These are phyloP conservation scores for Toxicodendron radicans DNA, from an alignment of 345 rosid species.

Conservation along the genomic window DNA sequence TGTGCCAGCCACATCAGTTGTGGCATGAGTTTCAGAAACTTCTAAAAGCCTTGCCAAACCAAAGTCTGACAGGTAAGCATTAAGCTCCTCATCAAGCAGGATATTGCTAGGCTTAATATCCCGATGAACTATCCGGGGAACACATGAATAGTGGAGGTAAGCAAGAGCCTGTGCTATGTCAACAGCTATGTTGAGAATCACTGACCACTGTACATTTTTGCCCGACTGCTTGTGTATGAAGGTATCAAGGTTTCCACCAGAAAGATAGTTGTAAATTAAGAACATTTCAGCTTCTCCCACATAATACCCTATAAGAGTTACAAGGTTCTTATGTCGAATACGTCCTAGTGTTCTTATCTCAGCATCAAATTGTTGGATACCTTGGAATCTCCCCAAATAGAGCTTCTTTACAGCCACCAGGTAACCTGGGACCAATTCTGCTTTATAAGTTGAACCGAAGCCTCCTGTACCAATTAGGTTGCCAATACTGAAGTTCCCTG, in stretches of 20 bases:
- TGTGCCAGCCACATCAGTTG: constrained; percentile 74
- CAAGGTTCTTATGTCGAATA: constrained; percentile 63
- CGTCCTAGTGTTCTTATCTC: constrained; percentile 65
- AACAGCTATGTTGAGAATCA: constrained; percentile 57
- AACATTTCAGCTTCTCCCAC: constrained; percentile 64
- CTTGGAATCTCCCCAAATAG: constrained; percentile 59
- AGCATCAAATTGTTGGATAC: constrained; percentile 65
- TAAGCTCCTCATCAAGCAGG: constrained; percentile 57
- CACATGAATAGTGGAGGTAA: constrained; percentile 66
- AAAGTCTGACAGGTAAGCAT: constrained; percentile 71
- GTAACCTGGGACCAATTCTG: constrained; percentile 57
- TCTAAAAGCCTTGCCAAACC: constrained; percentile 68
- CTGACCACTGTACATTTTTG: constrained; percentile 43
- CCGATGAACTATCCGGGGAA: constrained; percentile 68
- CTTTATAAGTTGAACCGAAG: constrained; percentile 71
- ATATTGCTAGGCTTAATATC: constrained; percentile 80
- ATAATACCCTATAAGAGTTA: constrained; percentile 61
- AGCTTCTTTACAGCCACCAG: constrained; percentile 69
- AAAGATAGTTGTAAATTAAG: constrained; percentile 60
- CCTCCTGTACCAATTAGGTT: constrained; percentile 69
- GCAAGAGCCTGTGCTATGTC: constrained; percentile 66
- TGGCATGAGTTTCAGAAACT: constrained; percentile 72
- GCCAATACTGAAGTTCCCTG: constrained; percentile 52
- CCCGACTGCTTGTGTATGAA: constrained; percentile 55
- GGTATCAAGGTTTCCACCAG: constrained; percentile 70